Percentiles rank a stretch among this genome's conserved stretches.
These are phyloP conservation scores for Scedosporium aurantiacum DNA, from an alignment of 2,329 filamentous ascomycete species.

Conservation along the genomic window DNA sequence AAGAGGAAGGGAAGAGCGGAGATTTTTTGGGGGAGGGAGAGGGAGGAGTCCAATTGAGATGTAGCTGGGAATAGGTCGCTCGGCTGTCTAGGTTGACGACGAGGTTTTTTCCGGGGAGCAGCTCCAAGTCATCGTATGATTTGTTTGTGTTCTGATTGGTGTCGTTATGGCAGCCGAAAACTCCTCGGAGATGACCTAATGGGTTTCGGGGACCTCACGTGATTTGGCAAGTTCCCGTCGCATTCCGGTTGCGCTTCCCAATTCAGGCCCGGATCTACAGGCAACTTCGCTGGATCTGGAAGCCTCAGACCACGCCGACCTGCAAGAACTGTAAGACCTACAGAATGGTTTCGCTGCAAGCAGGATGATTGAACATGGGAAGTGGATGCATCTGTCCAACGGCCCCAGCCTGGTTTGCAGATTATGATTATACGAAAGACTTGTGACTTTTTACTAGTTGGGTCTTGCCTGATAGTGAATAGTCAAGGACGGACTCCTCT, in stretches of 20 bases:
- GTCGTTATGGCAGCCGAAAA: neutral
- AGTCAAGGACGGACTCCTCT: too few species aligned
- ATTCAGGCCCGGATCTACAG: too few species aligned
- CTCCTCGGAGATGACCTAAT: neutral
- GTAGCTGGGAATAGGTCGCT: constrained; percentile 20
- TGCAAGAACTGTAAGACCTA: too few species aligned
- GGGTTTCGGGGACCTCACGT: neutral
- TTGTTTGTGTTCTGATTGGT: constrained; percentile 7
- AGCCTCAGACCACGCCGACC: too few species aligned
- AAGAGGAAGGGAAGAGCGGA: neutral
- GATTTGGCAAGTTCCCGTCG: neutral
- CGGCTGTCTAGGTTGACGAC: neutral
- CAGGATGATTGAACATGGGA: too few species aligned
- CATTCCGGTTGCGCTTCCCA: neutral
- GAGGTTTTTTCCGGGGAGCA: constrained; percentile 5
- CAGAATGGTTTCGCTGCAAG: too few species aligned
- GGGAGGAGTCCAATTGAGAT: constrained; percentile 3
- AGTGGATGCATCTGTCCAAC: too few species aligned
- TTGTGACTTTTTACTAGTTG: too few species aligned
- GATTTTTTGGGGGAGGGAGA: neutral
- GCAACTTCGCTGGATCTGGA: too few species aligned
- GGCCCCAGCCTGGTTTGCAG: too few species aligned
- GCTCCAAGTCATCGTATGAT: constrained; percentile 6
- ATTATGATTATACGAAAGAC: too few species aligned
- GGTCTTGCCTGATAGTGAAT: too few species aligned